Conservation (phyloP, 1,139 yeast genomes). For the Yamadazyma mexicana region DNA sequence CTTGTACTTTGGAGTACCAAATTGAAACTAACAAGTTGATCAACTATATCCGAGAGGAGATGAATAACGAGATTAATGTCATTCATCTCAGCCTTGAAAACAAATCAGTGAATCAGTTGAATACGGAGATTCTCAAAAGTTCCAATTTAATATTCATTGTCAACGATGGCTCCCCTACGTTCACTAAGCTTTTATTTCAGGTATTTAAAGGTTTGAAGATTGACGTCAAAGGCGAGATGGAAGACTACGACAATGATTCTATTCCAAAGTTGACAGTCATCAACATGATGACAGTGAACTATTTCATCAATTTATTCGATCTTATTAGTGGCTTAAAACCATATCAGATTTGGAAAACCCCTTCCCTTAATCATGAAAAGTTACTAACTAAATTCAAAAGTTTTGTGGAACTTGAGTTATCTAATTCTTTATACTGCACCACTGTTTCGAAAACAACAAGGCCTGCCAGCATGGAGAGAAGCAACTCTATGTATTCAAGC, state of each 20-base stretch:
- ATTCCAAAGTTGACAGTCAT: slow-evolving; percentile 37
- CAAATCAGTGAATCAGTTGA: slow-evolving; percentile 1
- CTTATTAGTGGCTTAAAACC: slow-evolving; percentile 35
- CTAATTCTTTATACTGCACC: slow-evolving; percentile 11
- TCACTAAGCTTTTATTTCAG: slow-evolving; percentile 26
- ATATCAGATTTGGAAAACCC: slow-evolving; percentile 42
- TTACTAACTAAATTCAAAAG: slow-evolving; percentile 25
- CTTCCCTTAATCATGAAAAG: slow-evolving; percentile 29
- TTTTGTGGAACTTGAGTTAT: slow-evolving; percentile 30
- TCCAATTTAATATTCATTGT: slow-evolving; percentile 36
- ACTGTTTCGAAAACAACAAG: slow-evolving; percentile 3
- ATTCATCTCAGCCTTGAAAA: slow-evolving; percentile 18
- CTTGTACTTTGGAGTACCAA: slow-evolving; percentile 16
- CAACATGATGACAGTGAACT: slow-evolving; percentile 42
- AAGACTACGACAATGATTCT: slow-evolving; percentile 8
- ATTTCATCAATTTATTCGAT: slow-evolving; percentile 40
- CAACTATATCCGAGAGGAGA: slow-evolving; percentile 13
- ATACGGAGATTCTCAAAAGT: slow-evolving; percentile 14
- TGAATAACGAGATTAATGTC: slow-evolving; percentile 16
- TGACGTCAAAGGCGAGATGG: background rate
- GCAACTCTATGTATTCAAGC: slow-evolving; percentile 24
- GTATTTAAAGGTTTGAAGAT: slow-evolving; percentile 7
- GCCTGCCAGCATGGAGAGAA: slow-evolving; percentile 4
- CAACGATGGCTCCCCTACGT: slow-evolving; percentile 40
- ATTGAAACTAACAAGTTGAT: slow-evolving; percentile 25